phyloP scores from a whole-genome alignment of 371 early-diverging fungal species.

The Mortierella polycephala region DNA sequence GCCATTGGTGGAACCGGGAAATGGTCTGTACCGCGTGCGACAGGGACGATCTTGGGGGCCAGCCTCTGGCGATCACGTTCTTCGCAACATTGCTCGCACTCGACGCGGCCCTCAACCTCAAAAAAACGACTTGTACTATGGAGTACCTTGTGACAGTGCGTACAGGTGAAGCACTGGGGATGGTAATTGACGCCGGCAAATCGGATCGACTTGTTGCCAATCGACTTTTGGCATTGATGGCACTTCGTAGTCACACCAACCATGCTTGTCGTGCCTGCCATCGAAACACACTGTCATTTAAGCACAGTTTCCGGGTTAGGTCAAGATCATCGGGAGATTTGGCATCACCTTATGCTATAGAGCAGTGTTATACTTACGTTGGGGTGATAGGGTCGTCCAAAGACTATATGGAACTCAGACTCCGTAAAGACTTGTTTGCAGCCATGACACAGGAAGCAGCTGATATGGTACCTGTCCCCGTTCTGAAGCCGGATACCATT shows the following conservation, averaged over 20 bases:
- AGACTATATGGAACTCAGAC: constrained; percentile 62
- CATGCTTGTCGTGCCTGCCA: constrained; percentile 57
- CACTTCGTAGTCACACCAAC: constrained; percentile 55
- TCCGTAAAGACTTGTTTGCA: constrained; percentile 74
- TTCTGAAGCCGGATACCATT: constrained; percentile 65
- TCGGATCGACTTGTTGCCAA: constrained; percentile 65
- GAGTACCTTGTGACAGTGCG: constrained; percentile 60
- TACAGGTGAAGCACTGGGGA: constrained; percentile 68
- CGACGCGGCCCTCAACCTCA: constrained; percentile 62
- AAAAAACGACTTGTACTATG: constrained; percentile 67
- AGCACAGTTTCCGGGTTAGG: background rate
- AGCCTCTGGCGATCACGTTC: constrained; percentile 33
- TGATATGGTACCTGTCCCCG: constrained; percentile 72
- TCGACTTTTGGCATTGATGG: constrained; percentile 57
- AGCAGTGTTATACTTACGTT: constrained; percentile 37
- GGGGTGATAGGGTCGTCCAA: constrained; percentile 61
- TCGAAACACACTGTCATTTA: constrained; percentile 54
- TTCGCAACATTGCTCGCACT: constrained; percentile 66
- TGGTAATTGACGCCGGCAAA: constrained; percentile 64
- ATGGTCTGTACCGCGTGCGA: constrained; percentile 29
- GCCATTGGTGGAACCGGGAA: constrained; percentile 34
- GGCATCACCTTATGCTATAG: too few species aligned
- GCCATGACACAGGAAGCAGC: constrained; percentile 75
- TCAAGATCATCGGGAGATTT: too few species aligned
- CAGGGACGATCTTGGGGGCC: constrained; percentile 51